Base-by-base conservation (phyloP, 2,329 filamentous ascomycete genomes). In the Aspergillus bombycis region DNA sequence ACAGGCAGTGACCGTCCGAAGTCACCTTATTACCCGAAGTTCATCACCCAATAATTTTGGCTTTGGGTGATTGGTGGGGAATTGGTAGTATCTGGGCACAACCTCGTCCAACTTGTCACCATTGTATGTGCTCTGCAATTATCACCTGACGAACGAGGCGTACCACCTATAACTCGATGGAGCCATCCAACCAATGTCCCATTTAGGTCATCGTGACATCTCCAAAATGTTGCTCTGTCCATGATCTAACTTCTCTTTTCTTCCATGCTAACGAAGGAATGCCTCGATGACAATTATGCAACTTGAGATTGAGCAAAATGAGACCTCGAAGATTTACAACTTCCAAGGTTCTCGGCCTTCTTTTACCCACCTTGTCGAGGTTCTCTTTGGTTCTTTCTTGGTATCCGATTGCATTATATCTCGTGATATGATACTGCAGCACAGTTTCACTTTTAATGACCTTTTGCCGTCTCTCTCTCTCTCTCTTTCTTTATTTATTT, bases 1-100 rank as follows among this genome's bases (percentile, higher is more conserved):
- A 76, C 76, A 57, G 74, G 75, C 66, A 71, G 69, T 61, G 75
- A 78, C 68, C 74, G 72, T 56, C 68, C 68, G 61, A 77, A 78
- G 64, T 71, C 68, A 63, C 70, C 71, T 30, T 76, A 76, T 58
- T 74, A 75, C 62, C 71, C 69, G 45, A 71, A 68, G 61, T 73
- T 75, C 56, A 70, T 75, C 62, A 71, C 69, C 64, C 73, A 74
- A 69, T 73, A 66, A 43, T 32, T 62, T 30, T 23, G 11, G 30
- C 14, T 12, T 12, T 53, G 32, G 32, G 32, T 38, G 52, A 55
- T 55, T 55, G 48, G 19, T 34, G 48, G 26, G 48, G 16, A 34
- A 34, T 19, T 19, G 19, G 30, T 32, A 32, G n/a, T n/a, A n/a
- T 16, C 28, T 52, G 9, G n/a, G 11, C 19, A 30, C 21, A 26